A percentile compares a stretch with the other conserved stretches of the same genome.
phyloP scores from a whole-genome alignment of 1,139 yeast species.

The Geotrichum citri-aurantii region DNA sequence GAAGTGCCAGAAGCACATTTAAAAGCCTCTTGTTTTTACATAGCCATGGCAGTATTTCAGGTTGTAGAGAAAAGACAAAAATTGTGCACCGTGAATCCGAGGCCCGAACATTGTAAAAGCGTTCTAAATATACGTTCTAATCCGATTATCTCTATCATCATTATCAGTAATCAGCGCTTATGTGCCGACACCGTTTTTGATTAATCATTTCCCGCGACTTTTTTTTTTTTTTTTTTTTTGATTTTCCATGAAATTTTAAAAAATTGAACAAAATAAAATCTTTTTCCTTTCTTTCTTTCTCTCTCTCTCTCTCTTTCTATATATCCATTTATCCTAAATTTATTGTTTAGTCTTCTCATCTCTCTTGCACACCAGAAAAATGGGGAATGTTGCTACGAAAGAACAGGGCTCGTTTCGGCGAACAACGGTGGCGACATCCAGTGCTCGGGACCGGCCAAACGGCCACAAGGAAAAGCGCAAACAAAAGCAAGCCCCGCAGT shows the following conservation, averaged over 20 bases:
- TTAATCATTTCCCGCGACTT: background rate
- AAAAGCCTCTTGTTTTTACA: too few species aligned
- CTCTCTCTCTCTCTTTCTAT: background rate
- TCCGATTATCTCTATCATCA: background rate
- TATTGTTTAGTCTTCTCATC: background rate
- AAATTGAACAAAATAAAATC: background rate
- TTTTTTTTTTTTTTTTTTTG: background rate
- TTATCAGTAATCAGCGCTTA: background rate
- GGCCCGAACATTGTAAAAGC: too few species aligned
- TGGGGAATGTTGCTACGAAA: constrained; percentile 10
- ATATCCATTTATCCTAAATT: background rate
- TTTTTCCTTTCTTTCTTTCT: background rate
- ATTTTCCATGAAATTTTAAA: background rate
- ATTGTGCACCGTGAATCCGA: too few species aligned
- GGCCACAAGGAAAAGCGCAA: background rate
- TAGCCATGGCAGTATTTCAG: too few species aligned
- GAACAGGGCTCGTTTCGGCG: constrained; percentile 5
- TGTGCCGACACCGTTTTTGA: background rate
- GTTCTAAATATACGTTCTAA: background rate
- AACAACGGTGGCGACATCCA: background rate
- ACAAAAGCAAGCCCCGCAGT: constrained; percentile 1
- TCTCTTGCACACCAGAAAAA: background rate
- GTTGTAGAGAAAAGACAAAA: too few species aligned
- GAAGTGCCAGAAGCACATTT: too few species aligned
- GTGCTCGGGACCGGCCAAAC: background rate